phyloP scores from a whole-genome alignment of 129 eudicot species.

The Centella asiatica region DNA sequence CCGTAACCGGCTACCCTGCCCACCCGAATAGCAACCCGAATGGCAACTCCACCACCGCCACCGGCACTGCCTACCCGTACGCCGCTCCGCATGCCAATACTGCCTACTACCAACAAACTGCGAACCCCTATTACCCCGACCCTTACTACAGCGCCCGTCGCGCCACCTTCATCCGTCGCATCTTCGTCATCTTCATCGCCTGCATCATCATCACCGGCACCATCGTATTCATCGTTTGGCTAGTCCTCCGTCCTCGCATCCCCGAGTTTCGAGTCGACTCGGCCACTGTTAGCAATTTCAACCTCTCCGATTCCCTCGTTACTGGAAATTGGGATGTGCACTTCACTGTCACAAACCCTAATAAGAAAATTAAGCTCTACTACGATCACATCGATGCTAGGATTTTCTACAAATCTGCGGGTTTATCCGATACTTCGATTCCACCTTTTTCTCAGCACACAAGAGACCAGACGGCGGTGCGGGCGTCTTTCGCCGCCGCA shows the following conservation, averaged over 20 bases:
- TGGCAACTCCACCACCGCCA: slow-evolving; percentile 22
- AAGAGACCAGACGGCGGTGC: slow-evolving; percentile 32
- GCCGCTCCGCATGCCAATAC: slow-evolving; percentile 31
- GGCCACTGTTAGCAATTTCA: slow-evolving; percentile 42
- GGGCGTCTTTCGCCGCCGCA: slow-evolving; percentile 41
- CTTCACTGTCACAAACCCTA: slow-evolving; percentile 63
- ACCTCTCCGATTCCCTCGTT: slow-evolving; percentile 23
- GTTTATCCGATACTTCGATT: slow-evolving; percentile 31
- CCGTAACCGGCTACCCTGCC: slow-evolving; percentile 16
- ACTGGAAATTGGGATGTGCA: slow-evolving; percentile 46
- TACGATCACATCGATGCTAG: slow-evolving; percentile 46
- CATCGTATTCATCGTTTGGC: slow-evolving; percentile 59
- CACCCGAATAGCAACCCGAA: not conserved
- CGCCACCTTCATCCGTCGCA: slow-evolving; percentile 65
- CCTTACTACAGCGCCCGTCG: slow-evolving; percentile 50
- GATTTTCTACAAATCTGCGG: slow-evolving; percentile 23
- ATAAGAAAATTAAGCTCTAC: slow-evolving; percentile 47
- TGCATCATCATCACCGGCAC: slow-evolving; percentile 54
- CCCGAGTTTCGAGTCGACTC: slow-evolving; percentile 61
- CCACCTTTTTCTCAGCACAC: slow-evolving; percentile 64
- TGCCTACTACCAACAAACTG: slow-evolving; percentile 28
- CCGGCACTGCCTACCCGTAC: slow-evolving; percentile 53
- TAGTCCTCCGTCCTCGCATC: slow-evolving; percentile 72
- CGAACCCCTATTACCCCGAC: slow-evolving; percentile 30
- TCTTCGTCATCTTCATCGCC: slow-evolving; percentile 46